Percentiles rank a stretch among this genome's conserved stretches.
These are phyloP conservation scores for Neurospora crassa DNA, from an alignment of 2,329 filamentous ascomycete genomes.

Conservation along the genomic window DNA sequence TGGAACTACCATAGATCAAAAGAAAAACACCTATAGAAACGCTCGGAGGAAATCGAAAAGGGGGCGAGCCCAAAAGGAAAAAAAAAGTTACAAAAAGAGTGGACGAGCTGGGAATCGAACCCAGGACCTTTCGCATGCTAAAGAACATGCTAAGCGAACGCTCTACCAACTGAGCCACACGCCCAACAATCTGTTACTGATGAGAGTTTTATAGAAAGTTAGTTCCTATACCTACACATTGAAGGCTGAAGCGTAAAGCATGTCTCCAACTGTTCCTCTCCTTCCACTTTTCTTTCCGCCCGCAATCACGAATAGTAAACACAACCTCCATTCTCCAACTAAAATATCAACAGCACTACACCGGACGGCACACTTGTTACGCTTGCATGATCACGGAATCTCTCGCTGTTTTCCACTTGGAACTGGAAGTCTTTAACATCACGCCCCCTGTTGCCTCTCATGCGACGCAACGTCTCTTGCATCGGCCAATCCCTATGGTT, in stretches of 20 bases:
- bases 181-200: constrained; percentile 5
- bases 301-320: neutral
- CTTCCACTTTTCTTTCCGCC: neutral
- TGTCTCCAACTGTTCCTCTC: neutral
- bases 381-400: neutral
- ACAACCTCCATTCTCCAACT: neutral
- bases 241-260: neutral
- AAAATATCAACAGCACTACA: too few relatives aligned
- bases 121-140: constrained; percentile 17
- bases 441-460: neutral
- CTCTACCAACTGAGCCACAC: constrained; percentile 17
- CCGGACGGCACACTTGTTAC: neutral
- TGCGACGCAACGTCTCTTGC: neutral
- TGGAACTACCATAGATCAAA: too few relatives aligned
- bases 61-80: too few relatives aligned
- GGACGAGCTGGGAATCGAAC: constrained; percentile 19
- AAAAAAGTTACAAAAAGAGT: neutral
- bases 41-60: too few relatives aligned
- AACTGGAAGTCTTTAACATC: neutral
- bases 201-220: neutral
- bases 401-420: neutral
- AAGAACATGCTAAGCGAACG: constrained; percentile 14
- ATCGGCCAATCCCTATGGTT: neutral
- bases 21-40: too few relatives aligned
- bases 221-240: neutral